Percentiles rank a stretch among this genome's conserved stretches.
These are phyloP conservation scores for Cutaneotrichosporon sp. DNA, from an alignment of 1,284 basidiomycete genomes.

Conservation along the genomic window DNA sequence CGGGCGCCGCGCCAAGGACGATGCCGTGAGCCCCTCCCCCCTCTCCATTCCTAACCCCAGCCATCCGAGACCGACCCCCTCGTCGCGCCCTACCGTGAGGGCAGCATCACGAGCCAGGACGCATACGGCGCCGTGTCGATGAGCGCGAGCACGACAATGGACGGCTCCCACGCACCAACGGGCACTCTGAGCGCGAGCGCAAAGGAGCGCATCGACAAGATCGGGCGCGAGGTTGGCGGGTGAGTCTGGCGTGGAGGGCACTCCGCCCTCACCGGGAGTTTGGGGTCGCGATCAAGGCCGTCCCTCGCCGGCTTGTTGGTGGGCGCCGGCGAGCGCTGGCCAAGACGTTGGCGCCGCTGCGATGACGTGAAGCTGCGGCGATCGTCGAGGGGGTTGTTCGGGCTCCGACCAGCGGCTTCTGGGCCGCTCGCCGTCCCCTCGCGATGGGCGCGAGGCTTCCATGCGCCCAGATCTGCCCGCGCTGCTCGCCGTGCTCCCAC, in stretches of 20 bases:
- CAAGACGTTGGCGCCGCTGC: too few species aligned
- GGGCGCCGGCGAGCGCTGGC: too few species aligned
- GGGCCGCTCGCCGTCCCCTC: too few species aligned
- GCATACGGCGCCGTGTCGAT: slow-evolving; percentile 20
- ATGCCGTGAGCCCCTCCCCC: slow-evolving; percentile 13
- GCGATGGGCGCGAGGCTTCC: too few species aligned
- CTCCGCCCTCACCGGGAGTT: background rate
- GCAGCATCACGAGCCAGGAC: slow-evolving; percentile 22
- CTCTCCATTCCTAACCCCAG: slow-evolving; percentile 15
- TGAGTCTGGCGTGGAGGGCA: slow-evolving; percentile 5
- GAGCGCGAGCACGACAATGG: slow-evolving; percentile 7
- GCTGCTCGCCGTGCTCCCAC: too few species aligned
- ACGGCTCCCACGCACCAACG: slow-evolving; percentile 4
- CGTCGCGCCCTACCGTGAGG: slow-evolving; percentile 13
- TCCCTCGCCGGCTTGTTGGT: too few species aligned
- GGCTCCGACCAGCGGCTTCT: too few species aligned
- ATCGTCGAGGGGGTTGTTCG: background rate
- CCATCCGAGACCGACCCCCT: slow-evolving; percentile 20
- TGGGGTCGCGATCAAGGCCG: too few species aligned
- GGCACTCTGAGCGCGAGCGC: slow-evolving; percentile 17
- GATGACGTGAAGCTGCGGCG: background rate
- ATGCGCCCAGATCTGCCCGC: background rate
- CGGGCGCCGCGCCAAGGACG: slow-evolving; percentile 14
- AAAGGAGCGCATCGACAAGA: slow-evolving; percentile 20
- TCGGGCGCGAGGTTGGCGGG: slow-evolving; percentile 26